Evolutionary conservation across 2,329 filamentous ascomycete genomes (phyloP), one percentile per base, ranked within the genome.

Genomic region (Cercospora zeae-maydis): DNA sequence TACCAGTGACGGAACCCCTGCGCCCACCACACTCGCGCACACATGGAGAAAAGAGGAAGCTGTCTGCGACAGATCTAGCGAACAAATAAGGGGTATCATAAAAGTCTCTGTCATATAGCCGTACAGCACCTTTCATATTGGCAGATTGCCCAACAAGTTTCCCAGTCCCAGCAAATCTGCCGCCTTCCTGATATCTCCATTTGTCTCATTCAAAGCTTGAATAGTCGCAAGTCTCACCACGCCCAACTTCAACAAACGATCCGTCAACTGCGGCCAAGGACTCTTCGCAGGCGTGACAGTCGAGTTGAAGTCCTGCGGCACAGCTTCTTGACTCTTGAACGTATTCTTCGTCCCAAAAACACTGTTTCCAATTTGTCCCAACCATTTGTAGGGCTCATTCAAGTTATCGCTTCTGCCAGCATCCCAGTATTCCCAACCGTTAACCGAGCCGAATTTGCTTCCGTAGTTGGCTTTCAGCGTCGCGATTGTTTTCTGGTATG

Each of bases 381-480:
- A 37, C 69, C 69, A 71, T 45, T 66, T 55, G 51, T 62, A 69
- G 6, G 68, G 68, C 1, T 65, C 51, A 13, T 49, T 51, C 21
- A 65, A 27, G 19, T 58, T 63, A 30, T 69, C 66, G 2, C 58
- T 63, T 16, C 53, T 39, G 2, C 69, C 69, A 27, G 69, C 67
- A 31, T 69, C 70, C 67, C 67, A 73, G 55, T 72, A 73, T 59
- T 73, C 71, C 71, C 71, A 73, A 10, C 69, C 69, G 6, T 67
- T 67, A 1, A 65, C 67, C 33, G 68, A 64, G 5, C 70, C 70
- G 13, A 72, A 70, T 10, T 56, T 37, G 21, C 30, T 66, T 1
- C 64, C 63, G 27, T 71, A 70, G 24, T 65, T 70, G 4, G 66
- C 58, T 4, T 57, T 47, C 11, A 73, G 53, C 9, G 67, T 62